Evolutionary conservation across 495 filamentous ascomycete genomes (phyloP), one percentile per base, ranked within the genome.

Genomic region (Neurospora cerealis): DNA sequence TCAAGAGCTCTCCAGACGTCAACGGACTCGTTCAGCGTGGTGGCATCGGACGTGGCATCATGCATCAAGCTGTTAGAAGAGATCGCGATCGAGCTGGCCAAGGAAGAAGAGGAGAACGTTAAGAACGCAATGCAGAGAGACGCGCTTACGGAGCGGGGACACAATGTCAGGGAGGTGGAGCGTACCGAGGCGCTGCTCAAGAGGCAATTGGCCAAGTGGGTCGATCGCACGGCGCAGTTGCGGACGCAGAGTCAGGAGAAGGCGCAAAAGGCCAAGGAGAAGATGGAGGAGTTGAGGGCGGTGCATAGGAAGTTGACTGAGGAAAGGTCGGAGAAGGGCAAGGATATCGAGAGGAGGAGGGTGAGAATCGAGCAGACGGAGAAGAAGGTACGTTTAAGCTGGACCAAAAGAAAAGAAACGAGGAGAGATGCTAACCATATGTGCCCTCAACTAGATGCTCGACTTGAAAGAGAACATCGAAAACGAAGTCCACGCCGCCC

Each of bases 381-480:
- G 89, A 98, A 97, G 86, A 97, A 98, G 92, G 94, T 95, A 87
- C 74, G 86, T 78, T 69, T 71, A 46, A 3, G 8, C 10, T 28
- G 44, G 10, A 17, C 54, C 21, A 36, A 32, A 46, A 54, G 15
- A 19, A 3, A 66, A 19, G 13, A 34, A 1, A 34, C 0, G 5
- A 19, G 0, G 28, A 66, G 15, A 46, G 17, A 36, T 73, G 13
- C 71, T 5, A 28, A 40, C 37, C 54, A 69, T 41, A 10, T 3
- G 15, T 48, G 7, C 28, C 40, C 6, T 42, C 21, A 17, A 37
- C 70, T 21, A 98, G 94, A 99, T 98, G 96, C 90, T 90, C 39
- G 96, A 98, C 81, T 86, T 98, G 62, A 98, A 96, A 77, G 96
- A 98, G 81, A 97, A 95, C 75, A 96, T 98, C 73, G 96, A 98